Conservation (phyloP, 2,329 filamentous ascomycete species). For the Talaromyces islandicus region DNA sequence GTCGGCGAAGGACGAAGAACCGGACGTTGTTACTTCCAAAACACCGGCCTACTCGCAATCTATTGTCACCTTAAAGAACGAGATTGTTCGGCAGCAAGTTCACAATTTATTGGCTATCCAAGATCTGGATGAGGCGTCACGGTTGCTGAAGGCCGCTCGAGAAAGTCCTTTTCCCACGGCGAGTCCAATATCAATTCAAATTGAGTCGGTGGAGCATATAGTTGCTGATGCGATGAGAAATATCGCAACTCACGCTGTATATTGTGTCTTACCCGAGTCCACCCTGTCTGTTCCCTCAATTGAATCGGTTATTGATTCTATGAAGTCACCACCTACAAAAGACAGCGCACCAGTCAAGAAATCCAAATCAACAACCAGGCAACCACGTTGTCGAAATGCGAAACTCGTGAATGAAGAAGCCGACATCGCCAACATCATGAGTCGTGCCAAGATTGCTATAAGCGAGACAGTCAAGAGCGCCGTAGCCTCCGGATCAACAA, state of each 20-base stretch:
- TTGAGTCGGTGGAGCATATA: conserved; percentile 31
- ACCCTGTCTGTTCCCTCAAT: conserved; percentile 81
- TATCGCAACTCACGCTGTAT: conserved; percentile 74
- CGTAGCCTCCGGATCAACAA: conserved; percentile 31
- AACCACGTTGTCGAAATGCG: conserved; percentile 21
- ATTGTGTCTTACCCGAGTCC: conserved; percentile 86
- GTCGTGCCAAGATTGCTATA: conserved; percentile 29
- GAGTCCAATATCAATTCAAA: conserved; percentile 54
- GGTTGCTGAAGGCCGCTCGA: conserved; percentile 41
- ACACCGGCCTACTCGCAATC: conserved; percentile 30
- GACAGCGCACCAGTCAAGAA: conserved; percentile 17
- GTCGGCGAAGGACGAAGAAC: conserved; percentile 14
- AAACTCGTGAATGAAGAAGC: conserved; percentile 24
- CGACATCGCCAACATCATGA: conserved; percentile 31
- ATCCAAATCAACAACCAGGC: conserved; percentile 21
- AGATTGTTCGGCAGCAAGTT: conserved; percentile 48
- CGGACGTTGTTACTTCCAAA: conserved; percentile 10
- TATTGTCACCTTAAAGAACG: conserved; percentile 40
- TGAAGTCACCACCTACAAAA: conserved; percentile 25
- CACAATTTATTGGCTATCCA: conserved; percentile 39
- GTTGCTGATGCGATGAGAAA: conserved; percentile 34
- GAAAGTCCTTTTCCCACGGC: conserved; percentile 38
- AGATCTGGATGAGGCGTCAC: conserved; percentile 54
- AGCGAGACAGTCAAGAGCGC: conserved; percentile 27
- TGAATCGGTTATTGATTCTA: conserved; percentile 20